Base-by-base conservation (phyloP, 2,329 filamentous ascomycete genomes). In the Diaporthe amygdali region DNA sequence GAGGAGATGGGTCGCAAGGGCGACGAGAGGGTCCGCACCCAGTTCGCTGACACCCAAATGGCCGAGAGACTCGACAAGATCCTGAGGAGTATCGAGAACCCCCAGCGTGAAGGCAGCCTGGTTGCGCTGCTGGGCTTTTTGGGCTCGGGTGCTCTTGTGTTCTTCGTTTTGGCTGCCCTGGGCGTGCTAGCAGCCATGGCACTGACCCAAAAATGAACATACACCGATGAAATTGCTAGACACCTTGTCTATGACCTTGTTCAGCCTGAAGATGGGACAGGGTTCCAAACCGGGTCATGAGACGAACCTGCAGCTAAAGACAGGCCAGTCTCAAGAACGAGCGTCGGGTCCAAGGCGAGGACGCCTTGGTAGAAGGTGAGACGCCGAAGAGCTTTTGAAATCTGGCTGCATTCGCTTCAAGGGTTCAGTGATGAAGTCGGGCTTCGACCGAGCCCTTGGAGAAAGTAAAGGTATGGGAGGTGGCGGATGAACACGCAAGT, bases 21-120 rank as follows among this genome's bases (percentile, higher is more conserved):
- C 0, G 88, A 87, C 30, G 81, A 87, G 68, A 87, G 95, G 68
- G 96, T 97, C 0, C 86, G 88, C 72, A 83, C 84, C 0, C 86
- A 92, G 54, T 98, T 98, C 81, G 94, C 93, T 0, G 89, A 94
- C 68, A 89, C 88, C 49, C 93, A 93, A 76, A 97, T 99, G 95
- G 94, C 94, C 0, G 86, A 91, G 77, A 87, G 89, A 37, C 82
- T 98, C 17, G 93, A 97, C 72, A 82, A 80, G 0, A 90, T 94
- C 72, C 85, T 95, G 56, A 82, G 84, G 17, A 83, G 85, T 5
- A 89, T 92, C 81, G 76, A 83, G 39, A 73, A 74, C 10, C 74
- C 74, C 55, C 22, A 10, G 63, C 71, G 71, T 8, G 44, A 52
- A 15, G 51, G 68, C 27, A 70, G 10, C 52, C 22, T 68, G 27